A percentile compares a stretch with the other conserved stretches of the same genome.
Conservation (phyloP, 495 filamentous ascomycete genomes). For the Annulohypoxylon bovei region DNA sequence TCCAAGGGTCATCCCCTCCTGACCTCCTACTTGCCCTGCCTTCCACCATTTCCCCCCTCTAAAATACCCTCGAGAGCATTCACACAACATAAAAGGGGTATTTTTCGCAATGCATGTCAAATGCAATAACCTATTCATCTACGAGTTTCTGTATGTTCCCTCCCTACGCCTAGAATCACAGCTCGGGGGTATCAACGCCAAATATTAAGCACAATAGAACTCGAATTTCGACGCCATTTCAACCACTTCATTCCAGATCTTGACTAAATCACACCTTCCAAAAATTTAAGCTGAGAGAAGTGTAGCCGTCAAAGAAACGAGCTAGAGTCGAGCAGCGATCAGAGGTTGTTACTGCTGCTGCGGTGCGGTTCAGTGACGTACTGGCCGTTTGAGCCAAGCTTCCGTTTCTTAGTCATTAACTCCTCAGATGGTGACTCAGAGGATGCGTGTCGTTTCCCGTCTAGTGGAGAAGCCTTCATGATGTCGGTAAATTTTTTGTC, state of each 20-base stretch:
- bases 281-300: neutral
- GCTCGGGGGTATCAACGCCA: neutral
- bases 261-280: neutral
- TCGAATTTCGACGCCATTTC: neutral
- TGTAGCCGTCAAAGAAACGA: neutral
- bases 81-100: conserved; percentile 8
- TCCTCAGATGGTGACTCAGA: conserved; percentile 11
- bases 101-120: conserved; percentile 3
- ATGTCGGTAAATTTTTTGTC: neutral
- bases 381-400: conserved; percentile 14
- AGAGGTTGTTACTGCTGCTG: conserved; percentile 8
- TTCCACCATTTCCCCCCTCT: neutral
- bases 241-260: neutral
- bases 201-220: neutral
- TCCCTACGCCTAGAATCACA: neutral
- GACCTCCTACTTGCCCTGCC: neutral
- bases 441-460: conserved; percentile 21
- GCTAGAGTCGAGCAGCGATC: neutral
- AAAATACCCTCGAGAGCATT: neutral
- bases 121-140: neutral
- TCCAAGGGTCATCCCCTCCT: neutral
- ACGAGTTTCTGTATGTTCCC: neutral
- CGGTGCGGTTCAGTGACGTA: neutral
- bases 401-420: conserved; percentile 23
- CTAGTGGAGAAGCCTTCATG: neutral